phyloP scores from a whole-genome alignment of 169 alveolate genomes.

The Plasmodium cynomolgi region DNA sequence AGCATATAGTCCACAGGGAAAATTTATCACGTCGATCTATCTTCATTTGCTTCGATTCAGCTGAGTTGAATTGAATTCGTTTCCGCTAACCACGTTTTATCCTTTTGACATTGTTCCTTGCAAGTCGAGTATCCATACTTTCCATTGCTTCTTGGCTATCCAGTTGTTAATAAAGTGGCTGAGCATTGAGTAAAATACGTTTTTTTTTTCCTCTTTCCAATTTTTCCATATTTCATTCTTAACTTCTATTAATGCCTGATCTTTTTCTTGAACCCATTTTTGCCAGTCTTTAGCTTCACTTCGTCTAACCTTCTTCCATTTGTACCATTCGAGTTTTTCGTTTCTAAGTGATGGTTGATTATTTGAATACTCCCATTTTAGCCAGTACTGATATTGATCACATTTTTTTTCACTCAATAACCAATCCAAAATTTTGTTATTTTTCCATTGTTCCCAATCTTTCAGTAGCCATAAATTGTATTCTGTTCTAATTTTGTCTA shows the following conservation, averaged over 20 bases:
- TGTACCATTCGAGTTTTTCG: neutral
- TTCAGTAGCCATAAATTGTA: slow-evolving; percentile 14
- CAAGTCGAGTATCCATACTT: neutral
- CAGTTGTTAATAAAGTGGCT: neutral
- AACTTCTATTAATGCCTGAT: neutral
- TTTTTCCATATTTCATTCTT: neutral
- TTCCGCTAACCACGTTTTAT: neutral
- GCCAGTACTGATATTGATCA: slow-evolving; percentile 17
- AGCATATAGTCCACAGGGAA: neutral
- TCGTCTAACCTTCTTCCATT: neutral
- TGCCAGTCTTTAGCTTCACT: slow-evolving; percentile 3
- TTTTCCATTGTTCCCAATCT: slow-evolving; percentile 39
- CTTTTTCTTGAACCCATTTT: neutral
- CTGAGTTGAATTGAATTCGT: neutral
- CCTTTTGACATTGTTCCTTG: neutral
- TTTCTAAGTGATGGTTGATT: slow-evolving; percentile 6
- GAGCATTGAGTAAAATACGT: neutral
- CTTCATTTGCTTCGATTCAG: neutral
- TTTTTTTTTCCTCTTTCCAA: slow-evolving; percentile 6
- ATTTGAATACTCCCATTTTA: slow-evolving; percentile 24
- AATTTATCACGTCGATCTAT: neutral
- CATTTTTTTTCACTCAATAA: slow-evolving; percentile 25
- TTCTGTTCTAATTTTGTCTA: neutral
- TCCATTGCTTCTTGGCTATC: slow-evolving; percentile 21
- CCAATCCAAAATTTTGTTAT: slow-evolving; percentile 8